Evolutionary conservation across 1,284 basidiomycete genomes (phyloP).

Genomic region (Rhodotorula sp.): DNA sequence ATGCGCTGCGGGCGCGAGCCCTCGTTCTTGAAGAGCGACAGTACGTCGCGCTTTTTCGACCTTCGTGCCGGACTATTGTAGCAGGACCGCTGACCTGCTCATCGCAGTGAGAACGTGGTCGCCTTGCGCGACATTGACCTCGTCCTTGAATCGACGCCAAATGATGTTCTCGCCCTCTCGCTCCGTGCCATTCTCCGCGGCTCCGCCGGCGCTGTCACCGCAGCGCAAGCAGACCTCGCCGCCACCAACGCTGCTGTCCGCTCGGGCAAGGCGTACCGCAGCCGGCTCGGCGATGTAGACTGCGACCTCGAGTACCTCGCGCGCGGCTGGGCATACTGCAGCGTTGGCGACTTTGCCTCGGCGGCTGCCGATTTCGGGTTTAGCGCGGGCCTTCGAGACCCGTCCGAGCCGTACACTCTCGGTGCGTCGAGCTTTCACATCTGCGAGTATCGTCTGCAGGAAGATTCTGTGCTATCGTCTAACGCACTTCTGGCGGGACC

Average conservation of each 20-base stretch:
- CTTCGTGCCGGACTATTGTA: too few species aligned
- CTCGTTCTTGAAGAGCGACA: slow-evolving; percentile 26
- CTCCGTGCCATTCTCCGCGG: slow-evolving; percentile 19
- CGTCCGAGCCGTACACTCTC: slow-evolving; percentile 29
- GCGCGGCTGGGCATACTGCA: slow-evolving; percentile 16
- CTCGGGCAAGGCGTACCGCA: slow-evolving; percentile 17
- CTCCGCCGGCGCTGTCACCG: slow-evolving; percentile 11
- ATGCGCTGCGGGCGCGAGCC: slow-evolving; percentile 24
- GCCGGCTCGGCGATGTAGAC: slow-evolving; percentile 30
- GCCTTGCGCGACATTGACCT: slow-evolving; percentile 9
- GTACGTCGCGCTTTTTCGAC: slow-evolving; percentile 5
- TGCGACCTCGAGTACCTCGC: slow-evolving; percentile 40
- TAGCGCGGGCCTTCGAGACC: slow-evolving; percentile 6
- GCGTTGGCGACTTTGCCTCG: slow-evolving; percentile 29
- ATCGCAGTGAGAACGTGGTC: slow-evolving; percentile 12
- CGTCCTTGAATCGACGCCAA: slow-evolving; percentile 7
- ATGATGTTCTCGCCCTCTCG: slow-evolving; percentile 32
- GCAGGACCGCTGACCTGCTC: not conserved
- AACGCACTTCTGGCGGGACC: too few species aligned
- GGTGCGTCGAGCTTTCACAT: not conserved
- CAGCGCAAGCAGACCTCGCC: slow-evolving; percentile 24
- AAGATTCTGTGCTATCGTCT: not conserved
- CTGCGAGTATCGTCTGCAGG: not conserved
- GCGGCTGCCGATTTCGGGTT: slow-evolving; percentile 28
- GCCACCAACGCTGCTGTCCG: slow-evolving; percentile 22